phyloP scores from a whole-genome alignment of 768 basidiomycete genomes.

The Psilocybe azurescens region DNA sequence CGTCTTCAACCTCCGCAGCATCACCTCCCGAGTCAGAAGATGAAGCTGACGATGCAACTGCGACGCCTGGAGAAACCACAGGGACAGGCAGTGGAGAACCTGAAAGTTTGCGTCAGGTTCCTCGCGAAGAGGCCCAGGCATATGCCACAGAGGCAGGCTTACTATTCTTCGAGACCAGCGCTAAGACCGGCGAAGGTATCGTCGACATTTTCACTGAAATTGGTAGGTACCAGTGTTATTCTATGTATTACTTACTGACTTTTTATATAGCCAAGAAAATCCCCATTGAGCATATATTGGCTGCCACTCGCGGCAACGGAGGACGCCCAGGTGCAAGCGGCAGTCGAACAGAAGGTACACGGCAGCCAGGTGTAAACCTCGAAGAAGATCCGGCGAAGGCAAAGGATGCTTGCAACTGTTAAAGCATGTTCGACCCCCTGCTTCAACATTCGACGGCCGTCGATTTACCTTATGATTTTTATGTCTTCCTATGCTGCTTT shows the following conservation, averaged over 20 bases:
- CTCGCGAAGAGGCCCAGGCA: conserved; percentile 93
- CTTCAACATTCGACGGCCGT: conserved; percentile 5
- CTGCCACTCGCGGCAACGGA: conserved; percentile 74
- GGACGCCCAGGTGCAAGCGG: conserved; percentile 66
- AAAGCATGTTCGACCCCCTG: conserved; percentile 17
- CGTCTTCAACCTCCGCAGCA: conserved; percentile 51
- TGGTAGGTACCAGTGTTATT: conserved; percentile 55
- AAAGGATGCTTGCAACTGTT: conserved; percentile 86
- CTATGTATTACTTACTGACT: conserved; percentile 9
- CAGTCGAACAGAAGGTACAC: conserved; percentile 53
- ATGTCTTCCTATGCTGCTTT: conserved; percentile 30
- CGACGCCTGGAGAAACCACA: conserved; percentile 77
- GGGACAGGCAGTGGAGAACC: conserved; percentile 56
- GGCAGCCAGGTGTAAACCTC: conserved; percentile 70
- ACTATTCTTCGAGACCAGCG: conserved; percentile 96
- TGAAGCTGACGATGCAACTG: conserved; percentile 92
- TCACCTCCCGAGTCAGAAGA: conserved; percentile 78
- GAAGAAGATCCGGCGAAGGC: conserved; percentile 68
- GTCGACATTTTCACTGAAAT: conserved; percentile 99
- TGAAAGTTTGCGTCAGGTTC: conserved; percentile 87
- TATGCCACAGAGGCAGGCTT: conserved; percentile 96
- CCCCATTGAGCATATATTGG: conserved; percentile 91
- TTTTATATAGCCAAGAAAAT: conserved; percentile 57
- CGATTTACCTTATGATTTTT: conserved; percentile 34
- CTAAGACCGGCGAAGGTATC: conserved; percentile 95